Evolutionary conservation across 176 grass and related monocot species (phyloP).

Genomic region (Musa troglodytarum): DNA sequence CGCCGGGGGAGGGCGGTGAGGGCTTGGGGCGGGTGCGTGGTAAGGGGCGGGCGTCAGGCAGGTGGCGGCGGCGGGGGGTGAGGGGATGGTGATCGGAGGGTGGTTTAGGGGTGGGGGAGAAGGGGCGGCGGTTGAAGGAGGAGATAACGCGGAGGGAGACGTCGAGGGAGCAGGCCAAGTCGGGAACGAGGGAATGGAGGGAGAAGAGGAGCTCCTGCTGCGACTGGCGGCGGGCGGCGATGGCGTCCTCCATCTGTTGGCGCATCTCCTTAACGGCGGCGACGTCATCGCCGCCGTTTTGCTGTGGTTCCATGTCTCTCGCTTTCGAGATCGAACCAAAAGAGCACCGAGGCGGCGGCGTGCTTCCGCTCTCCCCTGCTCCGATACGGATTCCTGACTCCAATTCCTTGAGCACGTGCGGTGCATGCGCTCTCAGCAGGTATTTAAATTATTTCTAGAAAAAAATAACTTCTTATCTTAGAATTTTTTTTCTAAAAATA

Average conservation of each 20-base stretch:
- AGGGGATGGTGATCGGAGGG: conserved; percentile 31
- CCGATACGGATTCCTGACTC: no score
- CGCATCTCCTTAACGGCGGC: conserved; percentile 56
- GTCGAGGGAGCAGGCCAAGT: conserved; percentile 69
- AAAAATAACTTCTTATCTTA: no score
- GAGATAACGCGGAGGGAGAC: conserved; percentile 68
- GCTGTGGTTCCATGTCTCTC: conserved; percentile 35
- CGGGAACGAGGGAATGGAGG: conserved; percentile 54
- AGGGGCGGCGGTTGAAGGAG: conserved; percentile 71
- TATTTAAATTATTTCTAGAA: no score
- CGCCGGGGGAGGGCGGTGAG: conserved; percentile 31
- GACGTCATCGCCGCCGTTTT: conserved; percentile 45
- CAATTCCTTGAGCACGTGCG: no score
- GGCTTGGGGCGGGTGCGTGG: conserved; percentile 47
- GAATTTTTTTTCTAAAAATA: no score
- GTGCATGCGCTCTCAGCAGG: no score
- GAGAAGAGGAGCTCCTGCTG: conserved; percentile 74
- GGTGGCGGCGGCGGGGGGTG: conserved; percentile 26
- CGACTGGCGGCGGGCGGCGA: conserved; percentile 48
- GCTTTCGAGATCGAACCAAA: background rate
- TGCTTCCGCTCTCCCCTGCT: background rate
- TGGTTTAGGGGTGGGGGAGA: conserved; percentile 49
- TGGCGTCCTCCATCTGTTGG: conserved; percentile 51
- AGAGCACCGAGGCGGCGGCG: background rate
- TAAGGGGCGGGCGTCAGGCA: conserved; percentile 22